These are phyloP conservation scores for Zizania palustris DNA, from an alignment of 202 grass and related monocot genomes.

Conservation along the genomic window DNA sequence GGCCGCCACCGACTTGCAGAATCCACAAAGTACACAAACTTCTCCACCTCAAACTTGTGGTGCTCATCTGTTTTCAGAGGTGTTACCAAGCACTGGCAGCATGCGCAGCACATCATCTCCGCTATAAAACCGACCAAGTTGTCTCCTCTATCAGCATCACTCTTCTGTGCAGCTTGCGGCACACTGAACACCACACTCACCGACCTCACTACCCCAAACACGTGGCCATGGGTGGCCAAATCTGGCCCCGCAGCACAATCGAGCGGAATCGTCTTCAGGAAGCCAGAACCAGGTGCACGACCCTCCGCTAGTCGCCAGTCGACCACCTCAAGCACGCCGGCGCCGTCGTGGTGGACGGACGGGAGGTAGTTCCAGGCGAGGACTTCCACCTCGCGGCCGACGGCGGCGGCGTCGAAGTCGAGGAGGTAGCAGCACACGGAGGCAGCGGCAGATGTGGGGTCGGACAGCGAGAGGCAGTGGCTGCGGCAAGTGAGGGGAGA, in stretches of 20 bases:
- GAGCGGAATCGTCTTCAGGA: conserved; percentile 35
- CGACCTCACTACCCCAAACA: conserved; percentile 64
- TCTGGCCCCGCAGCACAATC: conserved; percentile 11
- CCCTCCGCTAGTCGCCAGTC: conserved; percentile 57
- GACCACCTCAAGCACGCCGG: conserved; percentile 77
- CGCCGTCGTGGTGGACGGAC: conserved; percentile 34
- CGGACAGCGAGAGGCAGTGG: conserved; percentile 70
- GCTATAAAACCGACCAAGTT: conserved; percentile 71
- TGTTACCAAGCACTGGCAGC: conserved; percentile 43
- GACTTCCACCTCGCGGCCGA: conserved; percentile 60
- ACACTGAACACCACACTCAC: conserved; percentile 72
- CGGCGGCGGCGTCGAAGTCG: conserved; percentile 54
- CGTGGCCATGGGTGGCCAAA: conserved; percentile 24
- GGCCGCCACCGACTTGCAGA: conserved; percentile 56
- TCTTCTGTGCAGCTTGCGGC: conserved; percentile 40
- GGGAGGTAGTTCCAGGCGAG: conserved; percentile 90
- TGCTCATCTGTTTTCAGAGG: conserved; percentile 27
- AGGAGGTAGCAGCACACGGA: conserved; percentile 79
- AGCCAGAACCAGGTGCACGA: not conserved
- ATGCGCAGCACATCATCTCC: conserved; percentile 70
- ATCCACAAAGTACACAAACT: conserved; percentile 74
- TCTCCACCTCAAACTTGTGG: conserved; percentile 64
- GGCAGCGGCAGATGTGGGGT: conserved; percentile 27
- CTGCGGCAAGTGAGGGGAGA: conserved; percentile 41
- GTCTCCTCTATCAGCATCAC: conserved; percentile 3